Conservation (phyloP, 2,329 filamentous ascomycete species). For the Talaromyces albobiverticillius region DNA sequence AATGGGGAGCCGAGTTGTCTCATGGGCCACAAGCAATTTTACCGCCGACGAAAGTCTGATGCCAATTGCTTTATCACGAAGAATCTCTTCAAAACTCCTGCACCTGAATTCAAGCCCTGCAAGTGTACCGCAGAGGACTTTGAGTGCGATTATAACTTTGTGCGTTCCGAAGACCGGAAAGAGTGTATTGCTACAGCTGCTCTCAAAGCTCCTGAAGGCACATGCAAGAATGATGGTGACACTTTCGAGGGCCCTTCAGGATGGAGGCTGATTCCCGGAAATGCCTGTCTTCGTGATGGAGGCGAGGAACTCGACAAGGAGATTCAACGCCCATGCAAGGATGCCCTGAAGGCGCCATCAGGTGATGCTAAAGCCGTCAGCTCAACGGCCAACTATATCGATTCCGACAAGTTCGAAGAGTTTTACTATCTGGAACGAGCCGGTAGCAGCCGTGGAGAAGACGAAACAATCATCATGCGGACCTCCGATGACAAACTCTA, state of each 20-base stretch:
- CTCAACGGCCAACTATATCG: conserved; percentile 61
- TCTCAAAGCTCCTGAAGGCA: conserved; percentile 65
- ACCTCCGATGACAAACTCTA: conserved; percentile 62
- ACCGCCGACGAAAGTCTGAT: conserved; percentile 77
- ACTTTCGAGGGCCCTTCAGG: conserved; percentile 84
- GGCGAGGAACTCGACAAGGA: conserved; percentile 66
- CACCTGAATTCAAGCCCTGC: conserved; percentile 69
- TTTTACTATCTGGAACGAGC: conserved; percentile 78
- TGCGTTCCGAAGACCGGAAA: conserved; percentile 61
- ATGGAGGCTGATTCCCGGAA: conserved; percentile 86
- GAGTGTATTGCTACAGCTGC: conserved; percentile 66
- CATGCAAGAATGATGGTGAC: conserved; percentile 69
- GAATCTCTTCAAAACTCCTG: conserved; percentile 71
- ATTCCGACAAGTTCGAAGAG: conserved; percentile 53
- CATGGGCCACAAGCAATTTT: conserved; percentile 94
- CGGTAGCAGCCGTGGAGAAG: conserved; percentile 59
- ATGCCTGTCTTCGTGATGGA: conserved; percentile 63
- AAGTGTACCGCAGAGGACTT: conserved; percentile 82
- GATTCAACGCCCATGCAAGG: conserved; percentile 74
- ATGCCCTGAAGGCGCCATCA: conserved; percentile 54
- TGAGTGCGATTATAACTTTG: conserved; percentile 94
- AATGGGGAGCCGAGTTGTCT: conserved; percentile 81
- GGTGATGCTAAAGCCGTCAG: conserved; percentile 60
- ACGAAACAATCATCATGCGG: conserved; percentile 70
- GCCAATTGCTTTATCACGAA: conserved; percentile 85